These are phyloP conservation scores for Cyclaneusma minus DNA, from an alignment of 2,329 filamentous ascomycete species.

Conservation along the genomic window DNA sequence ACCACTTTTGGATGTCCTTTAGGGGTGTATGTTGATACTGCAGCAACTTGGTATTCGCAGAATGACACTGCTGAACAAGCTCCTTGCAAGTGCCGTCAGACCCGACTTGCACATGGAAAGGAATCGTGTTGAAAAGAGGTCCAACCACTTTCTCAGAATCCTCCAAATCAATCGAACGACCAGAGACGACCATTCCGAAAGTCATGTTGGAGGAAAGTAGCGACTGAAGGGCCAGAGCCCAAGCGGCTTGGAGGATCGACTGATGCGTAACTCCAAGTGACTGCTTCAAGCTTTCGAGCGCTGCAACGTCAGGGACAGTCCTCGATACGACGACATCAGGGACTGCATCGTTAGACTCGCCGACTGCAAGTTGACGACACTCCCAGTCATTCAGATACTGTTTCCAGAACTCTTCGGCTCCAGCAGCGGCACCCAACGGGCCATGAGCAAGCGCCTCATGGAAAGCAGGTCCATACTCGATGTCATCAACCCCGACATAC, in stretches of 20 bases:
- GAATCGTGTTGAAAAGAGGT: slow-evolving; percentile 81
- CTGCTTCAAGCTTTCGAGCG: slow-evolving; percentile 36
- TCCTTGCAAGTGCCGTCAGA: slow-evolving; percentile 37
- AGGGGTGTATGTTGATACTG: slow-evolving; percentile 68
- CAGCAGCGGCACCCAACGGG: slow-evolving; percentile 37
- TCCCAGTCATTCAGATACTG: slow-evolving; percentile 38
- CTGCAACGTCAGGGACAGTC: slow-evolving; percentile 20
- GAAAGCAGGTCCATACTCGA: slow-evolving; percentile 36
- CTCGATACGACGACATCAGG: slow-evolving; percentile 13
- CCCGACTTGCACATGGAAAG: slow-evolving; percentile 39
- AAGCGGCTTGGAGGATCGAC: slow-evolving; percentile 60
- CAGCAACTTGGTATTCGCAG: slow-evolving; percentile 51
- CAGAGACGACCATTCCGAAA: slow-evolving; percentile 66
- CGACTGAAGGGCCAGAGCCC: slow-evolving; percentile 46
- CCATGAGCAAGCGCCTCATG: slow-evolving; percentile 53
- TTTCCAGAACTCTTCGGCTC: slow-evolving; percentile 52
- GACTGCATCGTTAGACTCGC: too few species aligned
- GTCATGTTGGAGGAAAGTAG: slow-evolving; percentile 21
- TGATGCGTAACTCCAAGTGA: slow-evolving; percentile 61
- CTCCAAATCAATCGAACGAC: slow-evolving; percentile 54
- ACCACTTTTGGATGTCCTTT: slow-evolving; percentile 70
- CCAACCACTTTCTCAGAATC: slow-evolving; percentile 55
- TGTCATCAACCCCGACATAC: slow-evolving; percentile 25
- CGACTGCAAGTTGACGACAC: too few species aligned
- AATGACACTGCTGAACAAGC: slow-evolving; percentile 48